Evolutionary conservation across 139 green algal species (phyloP), one percentile per base, ranked within the genome.

Genomic region (Eudorina sp.): DNA sequence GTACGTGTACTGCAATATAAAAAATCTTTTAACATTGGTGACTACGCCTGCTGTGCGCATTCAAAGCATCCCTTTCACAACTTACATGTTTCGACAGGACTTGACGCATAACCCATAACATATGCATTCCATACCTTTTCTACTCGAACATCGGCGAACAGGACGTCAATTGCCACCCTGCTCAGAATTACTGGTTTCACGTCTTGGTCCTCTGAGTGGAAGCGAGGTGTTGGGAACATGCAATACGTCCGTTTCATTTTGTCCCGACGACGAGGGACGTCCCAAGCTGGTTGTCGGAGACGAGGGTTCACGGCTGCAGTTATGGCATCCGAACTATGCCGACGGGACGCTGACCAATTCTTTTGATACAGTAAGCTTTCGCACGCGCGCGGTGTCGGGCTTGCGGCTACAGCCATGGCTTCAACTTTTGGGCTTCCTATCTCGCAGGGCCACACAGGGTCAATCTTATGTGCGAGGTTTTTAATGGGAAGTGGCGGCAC

Each of bases 321-420:
- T 81, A 25, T 81, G 73, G 73, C 27, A 23, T 25, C 73, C 73
- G 25, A 27, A 81, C 25, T 81, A 62, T 41, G 23, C 46, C n/a
- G 43, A 27, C 11, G 73, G 73, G 21, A 64, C 29, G 8, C 9
- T 81, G 13, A 25, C 73, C 1, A 23, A 43, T 19, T 11, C 73
- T 45, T 81, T 81, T 43, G 73, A 81, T 46, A 45, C 73, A 46
- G 73, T 81, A 62, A 81, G 27, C n/a, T n/a, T n/a, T n/a, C n/a
- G n/a, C n/a, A n/a, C n/a, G n/a, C n/a, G n/a, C 41, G 19, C 27
- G 68, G 18, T 77, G 58, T 68, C 58, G 58, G 16, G 18, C 18
- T 40, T 36, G 36, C 70, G 70, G 73, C 73, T 81, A 81, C 73
- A 81, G 73, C 73, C 70, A 79, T 79, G 68, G 25, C 36, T 3